Conservation (phyloP, 2,329 filamentous ascomycete species). For the Penicillium sp. region DNA sequence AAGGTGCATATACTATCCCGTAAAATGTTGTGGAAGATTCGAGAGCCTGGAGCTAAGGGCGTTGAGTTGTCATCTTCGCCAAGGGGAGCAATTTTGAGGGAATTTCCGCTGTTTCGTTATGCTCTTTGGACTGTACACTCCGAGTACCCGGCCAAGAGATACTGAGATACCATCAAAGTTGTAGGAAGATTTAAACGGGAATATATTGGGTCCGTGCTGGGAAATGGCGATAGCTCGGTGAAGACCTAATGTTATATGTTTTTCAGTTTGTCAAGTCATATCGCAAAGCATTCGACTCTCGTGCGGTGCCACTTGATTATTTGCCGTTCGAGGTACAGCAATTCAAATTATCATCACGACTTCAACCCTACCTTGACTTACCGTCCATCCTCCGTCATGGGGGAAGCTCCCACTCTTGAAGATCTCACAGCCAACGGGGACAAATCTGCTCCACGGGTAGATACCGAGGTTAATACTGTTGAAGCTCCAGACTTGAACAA, state of each 20-base stretch:
- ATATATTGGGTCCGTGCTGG: no score
- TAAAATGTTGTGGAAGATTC: neutral
- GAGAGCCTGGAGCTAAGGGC: neutral
- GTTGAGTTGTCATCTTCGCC: neutral
- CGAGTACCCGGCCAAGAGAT: no score
- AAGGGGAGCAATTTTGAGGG: neutral
- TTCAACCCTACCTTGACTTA: neutral
- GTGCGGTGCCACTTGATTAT: neutral
- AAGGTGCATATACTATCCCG: neutral
- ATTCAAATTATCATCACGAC: neutral
- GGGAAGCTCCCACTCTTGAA: neutral
- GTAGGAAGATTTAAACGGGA: no score
- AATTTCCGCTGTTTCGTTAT: neutral
- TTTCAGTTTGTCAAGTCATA: neutral
- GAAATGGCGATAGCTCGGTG: no score
- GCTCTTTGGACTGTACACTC: no score
- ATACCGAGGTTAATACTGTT: neutral
- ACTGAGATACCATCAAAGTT: no score
- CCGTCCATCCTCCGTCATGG: neutral
- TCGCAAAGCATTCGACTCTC: neutral
- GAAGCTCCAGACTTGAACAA: neutral
- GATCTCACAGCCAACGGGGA: neutral
- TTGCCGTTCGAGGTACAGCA: neutral
- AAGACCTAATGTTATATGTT: neutral
- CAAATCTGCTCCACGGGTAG: neutral